Base-by-base conservation (phyloP, 2,329 filamentous ascomycete species). In the Ophiocordyceps australis region DNA sequence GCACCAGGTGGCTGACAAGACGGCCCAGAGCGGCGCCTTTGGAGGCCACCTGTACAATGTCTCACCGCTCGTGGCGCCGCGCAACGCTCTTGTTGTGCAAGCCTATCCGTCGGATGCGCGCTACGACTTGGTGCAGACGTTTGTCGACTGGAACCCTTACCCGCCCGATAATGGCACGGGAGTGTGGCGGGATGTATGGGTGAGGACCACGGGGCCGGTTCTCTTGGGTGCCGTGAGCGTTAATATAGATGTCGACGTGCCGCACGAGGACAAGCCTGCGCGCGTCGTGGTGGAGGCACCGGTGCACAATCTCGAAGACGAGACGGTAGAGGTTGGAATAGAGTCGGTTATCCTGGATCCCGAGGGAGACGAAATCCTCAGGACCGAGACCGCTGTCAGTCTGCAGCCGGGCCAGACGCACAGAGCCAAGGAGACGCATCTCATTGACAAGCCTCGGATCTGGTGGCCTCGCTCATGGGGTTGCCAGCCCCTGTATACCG, bases 381-480 rank as follows among this genome's bases (percentile, higher is more conserved):
- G 57, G 22, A 47, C 40, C 0, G 31, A 48, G 18, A 33, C 31
- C 0, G n/a, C n/a, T n/a, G 28, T 62, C 23, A 46, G 36, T 21
- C 32, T 70, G 9, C 36, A 39, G 3, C 38, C 61, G 9, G 32
- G 38, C 1, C 40, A 53, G 28, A 46, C 42, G 10, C 46, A 43
- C 7, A 54, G 57, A 1, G 28, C 66, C 1, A 34, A 38, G 18
- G 30, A 44, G 13, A 24, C 29, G n/a, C 32, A 42, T 17, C 38
- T 39, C 2, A 32, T 72, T 9, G 26, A 45, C 1, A 43, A 55
- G 2, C 60, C 65, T 0, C 35, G 54, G 9, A 50, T 72, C 9
- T 75, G 70, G 70, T 74, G 68, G 67, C 68, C 70, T 0, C 57
- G 52, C 21, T 47, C 54, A 25, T 74, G 68, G 68, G 69, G 69